Evolutionary conservation across 176 grass and related monocot genomes (phyloP), one percentile per base, ranked within the genome.

Genomic region (Triticum turgidum): DNA sequence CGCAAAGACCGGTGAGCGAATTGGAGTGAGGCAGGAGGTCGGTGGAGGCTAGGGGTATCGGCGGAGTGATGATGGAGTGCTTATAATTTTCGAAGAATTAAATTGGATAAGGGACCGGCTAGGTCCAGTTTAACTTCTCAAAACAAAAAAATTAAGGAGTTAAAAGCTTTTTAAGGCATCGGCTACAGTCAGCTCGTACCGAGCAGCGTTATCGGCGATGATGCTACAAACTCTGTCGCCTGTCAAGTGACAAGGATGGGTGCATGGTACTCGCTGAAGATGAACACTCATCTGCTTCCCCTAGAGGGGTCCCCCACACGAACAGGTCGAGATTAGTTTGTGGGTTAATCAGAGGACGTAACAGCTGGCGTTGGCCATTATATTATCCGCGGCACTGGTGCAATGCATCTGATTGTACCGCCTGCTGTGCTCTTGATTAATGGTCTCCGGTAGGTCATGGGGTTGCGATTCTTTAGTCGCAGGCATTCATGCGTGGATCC

Each of bases 391-490:
- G 18, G 70, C 42, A 29, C 72, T 51, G 42, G 85, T 80, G 21
- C 83, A 38, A 11, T 84, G 89, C 45, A 80, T 80, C 85, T 84
- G 75, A 80, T 35, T 80, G 84, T 83, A 54, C 65, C 37, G 22
- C 64, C 29, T 69, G 74, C 51, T 73, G n/a, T 79, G 84, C 42
- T 41, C 73, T 90, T 83, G 41, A 58, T 58, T 20, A 52, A 83
- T 65, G 25, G 56, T 84, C 79, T 24, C 37, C 72, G 52, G 52
- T 72, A 21, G 39, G 73, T 39, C 65, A 65, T 13, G 9, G 71
- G 56, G 65, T n/a, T 33, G 5, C 12, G 10, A 35, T 80, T 84
- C 21, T 90, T 84, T 69, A 80, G 61, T 76, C 11, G 59, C 85
- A 80, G 61, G 80, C 89, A 68, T 87, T 65, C 42, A 73, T 74